These are phyloP conservation scores for Trichoderma virens DNA, from an alignment of 495 filamentous ascomycete species.

Conservation along the genomic window DNA sequence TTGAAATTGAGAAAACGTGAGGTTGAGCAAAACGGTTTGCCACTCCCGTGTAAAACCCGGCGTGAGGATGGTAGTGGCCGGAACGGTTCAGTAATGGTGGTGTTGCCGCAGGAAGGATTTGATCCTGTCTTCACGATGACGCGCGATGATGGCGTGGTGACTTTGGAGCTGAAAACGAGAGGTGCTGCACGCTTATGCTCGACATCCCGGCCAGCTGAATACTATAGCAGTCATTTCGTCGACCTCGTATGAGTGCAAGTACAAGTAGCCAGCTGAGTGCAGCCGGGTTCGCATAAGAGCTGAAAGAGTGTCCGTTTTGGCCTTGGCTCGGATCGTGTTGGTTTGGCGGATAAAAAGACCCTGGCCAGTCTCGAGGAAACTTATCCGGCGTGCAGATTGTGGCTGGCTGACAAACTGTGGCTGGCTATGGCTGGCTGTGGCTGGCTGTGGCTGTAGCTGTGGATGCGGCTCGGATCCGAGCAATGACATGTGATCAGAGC, in stretches of 20 bases:
- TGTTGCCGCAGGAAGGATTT: not conserved
- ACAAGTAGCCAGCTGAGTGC: not conserved
- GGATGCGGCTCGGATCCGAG: not conserved
- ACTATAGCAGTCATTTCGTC: not conserved
- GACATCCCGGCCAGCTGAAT: not conserved
- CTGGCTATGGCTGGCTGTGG: not conserved
- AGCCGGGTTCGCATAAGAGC: not conserved
- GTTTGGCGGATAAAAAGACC: not conserved
- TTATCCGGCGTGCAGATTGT: not conserved
- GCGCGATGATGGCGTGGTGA: not conserved
- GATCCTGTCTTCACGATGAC: not conserved
- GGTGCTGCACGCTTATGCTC: not conserved
- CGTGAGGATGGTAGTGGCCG: not conserved
- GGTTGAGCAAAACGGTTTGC: not conserved
- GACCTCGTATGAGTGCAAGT: not conserved
- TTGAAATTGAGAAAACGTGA: not conserved
- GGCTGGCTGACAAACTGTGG: not conserved
- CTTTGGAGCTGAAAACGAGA: not conserved
- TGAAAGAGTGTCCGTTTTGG: too few relatives aligned
- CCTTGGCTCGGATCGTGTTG: not conserved
- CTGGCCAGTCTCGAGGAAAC: not conserved
- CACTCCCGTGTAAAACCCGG: not conserved
- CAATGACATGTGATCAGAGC: not conserved
- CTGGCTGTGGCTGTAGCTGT: not conserved
- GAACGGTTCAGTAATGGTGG: not conserved